Conservation (phyloP, 2,329 filamentous ascomycete species). For the Ceratocystis diversiconidia region DNA sequence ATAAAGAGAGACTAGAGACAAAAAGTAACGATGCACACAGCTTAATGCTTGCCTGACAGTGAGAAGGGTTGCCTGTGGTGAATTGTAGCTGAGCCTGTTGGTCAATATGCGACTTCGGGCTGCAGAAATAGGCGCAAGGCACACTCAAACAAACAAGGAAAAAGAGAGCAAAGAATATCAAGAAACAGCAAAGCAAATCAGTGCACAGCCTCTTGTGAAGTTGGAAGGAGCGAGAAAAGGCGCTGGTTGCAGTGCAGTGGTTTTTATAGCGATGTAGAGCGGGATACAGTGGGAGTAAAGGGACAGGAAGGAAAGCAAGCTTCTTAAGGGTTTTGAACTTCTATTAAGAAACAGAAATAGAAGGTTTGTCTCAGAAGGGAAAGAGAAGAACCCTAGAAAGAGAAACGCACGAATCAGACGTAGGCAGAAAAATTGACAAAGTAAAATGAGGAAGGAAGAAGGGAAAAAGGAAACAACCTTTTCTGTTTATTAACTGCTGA, state of each 20-base stretch:
- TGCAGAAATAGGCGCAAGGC: neutral
- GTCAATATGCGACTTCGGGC: neutral
- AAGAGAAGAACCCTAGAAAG: neutral
- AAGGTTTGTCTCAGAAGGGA: neutral
- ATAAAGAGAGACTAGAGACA: neutral
- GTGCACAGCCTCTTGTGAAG: neutral
- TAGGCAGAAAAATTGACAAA: neutral
- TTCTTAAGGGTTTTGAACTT: neutral
- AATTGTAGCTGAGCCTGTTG: too few relatives aligned
- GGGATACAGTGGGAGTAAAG: neutral
- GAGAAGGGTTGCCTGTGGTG: neutral
- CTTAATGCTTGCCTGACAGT: neutral
- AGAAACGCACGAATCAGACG: neutral
- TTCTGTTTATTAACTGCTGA: neutral
- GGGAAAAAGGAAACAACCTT: neutral
- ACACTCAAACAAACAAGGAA: too few relatives aligned
- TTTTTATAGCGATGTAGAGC: neutral
- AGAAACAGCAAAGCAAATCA: neutral
- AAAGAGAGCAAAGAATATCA: neutral
- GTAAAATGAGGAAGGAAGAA: neutral
- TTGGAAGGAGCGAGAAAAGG: neutral
- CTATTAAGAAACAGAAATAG: neutral
- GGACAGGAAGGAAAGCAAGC: neutral
- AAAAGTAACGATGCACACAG: neutral
- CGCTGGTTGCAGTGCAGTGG: too few relatives aligned